These are phyloP conservation scores for Metschnikowia santaceciliae DNA, from an alignment of 805 yeast species.

Conservation along the genomic window DNA sequence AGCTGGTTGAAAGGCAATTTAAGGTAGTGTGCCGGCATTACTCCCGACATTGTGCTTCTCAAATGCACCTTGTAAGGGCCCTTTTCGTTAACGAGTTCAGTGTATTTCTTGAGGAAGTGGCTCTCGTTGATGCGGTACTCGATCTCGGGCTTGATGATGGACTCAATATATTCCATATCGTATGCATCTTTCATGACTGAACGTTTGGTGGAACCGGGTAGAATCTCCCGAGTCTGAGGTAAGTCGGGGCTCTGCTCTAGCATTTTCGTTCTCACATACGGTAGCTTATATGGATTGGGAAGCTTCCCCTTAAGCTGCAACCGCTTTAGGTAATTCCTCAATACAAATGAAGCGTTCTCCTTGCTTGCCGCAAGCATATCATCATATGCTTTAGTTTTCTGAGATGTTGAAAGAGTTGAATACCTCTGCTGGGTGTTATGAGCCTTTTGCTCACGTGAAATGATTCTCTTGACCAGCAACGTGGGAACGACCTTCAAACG, in stretches of 20 bases:
- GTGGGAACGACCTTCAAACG: conserved; percentile 9
- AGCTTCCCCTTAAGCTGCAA: conserved; percentile 24
- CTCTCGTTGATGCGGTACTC: conserved; percentile 31
- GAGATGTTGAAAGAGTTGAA: not conserved
- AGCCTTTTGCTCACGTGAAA: conserved; percentile 6
- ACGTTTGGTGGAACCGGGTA: conserved; percentile 24
- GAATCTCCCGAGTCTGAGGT: conserved; percentile 9
- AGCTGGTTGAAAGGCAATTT: conserved; percentile 22
- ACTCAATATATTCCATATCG: conserved; percentile 29
- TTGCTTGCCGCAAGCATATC: conserved; percentile 11
- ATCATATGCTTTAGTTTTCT: conserved; percentile 11
- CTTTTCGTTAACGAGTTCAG: conserved; percentile 23
- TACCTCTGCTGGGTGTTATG: not conserved
- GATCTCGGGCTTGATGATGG: conserved; percentile 30
- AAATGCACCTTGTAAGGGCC: conserved; percentile 37
- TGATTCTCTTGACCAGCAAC: conserved; percentile 9
- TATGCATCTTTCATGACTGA: conserved; percentile 25
- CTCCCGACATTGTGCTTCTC: conserved; percentile 29
- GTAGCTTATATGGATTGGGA: conserved; percentile 32
- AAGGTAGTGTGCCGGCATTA: conserved; percentile 26
- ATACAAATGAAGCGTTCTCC: conserved; percentile 16
- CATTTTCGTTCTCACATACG: conserved; percentile 21
- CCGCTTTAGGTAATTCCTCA: conserved; percentile 27
- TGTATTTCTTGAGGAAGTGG: conserved; percentile 21
- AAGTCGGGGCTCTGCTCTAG: conserved; percentile 10